Evolutionary conservation across 2,329 filamentous ascomycete genomes (phyloP), one percentile per base, ranked within the genome.

Genomic region (Magnaporthales sp.): DNA sequence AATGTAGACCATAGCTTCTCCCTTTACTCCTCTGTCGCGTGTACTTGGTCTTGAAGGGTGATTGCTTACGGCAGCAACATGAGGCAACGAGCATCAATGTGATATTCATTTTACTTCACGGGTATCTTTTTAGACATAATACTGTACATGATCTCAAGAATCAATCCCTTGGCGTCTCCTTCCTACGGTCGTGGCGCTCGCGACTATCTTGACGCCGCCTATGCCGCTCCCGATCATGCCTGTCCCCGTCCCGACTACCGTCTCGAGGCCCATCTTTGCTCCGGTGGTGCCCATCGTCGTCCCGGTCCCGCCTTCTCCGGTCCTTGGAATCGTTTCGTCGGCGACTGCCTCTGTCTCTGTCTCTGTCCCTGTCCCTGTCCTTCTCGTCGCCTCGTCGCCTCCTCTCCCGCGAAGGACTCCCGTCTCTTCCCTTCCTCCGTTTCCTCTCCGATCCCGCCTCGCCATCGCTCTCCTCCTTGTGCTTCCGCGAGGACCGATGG

Each of bases 401-500:
- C 67, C 74, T 77, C 63, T 73, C 65, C 22, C 69, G 71, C 38
- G 71, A 71, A 22, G 13, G 29, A 6, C 70, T 73, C 22, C 72
- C 70, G 10, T 77, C 75, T 38, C 73, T 73, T 51, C 69, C 64
- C 13, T 70, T 67, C 24, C 70, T 68, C 56, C 69, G 70, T 2
- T 71, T 71, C 22, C 27, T 32, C 9, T 66, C 64, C 19, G 27
- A 29, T 1, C 9, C 58, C 5, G 72, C 73, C 30, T 73, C 71
- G 24, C 70, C 69, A 26, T 70, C 73, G 76, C 74, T 62, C 73
- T 73, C 62, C 70, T 74, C 64, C 13, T 22, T 19, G 51, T 80
- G 78, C 65, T 79, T 78, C 66, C 83, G 82, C 56, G 78, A 79
- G 31, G 79, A 78, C 62, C 82, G 82, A 68, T 81, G 79, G 67